Evolutionary conservation across 2,329 filamentous ascomycete species (phyloP).

Genomic region (Paecilomyces niveus): DNA sequence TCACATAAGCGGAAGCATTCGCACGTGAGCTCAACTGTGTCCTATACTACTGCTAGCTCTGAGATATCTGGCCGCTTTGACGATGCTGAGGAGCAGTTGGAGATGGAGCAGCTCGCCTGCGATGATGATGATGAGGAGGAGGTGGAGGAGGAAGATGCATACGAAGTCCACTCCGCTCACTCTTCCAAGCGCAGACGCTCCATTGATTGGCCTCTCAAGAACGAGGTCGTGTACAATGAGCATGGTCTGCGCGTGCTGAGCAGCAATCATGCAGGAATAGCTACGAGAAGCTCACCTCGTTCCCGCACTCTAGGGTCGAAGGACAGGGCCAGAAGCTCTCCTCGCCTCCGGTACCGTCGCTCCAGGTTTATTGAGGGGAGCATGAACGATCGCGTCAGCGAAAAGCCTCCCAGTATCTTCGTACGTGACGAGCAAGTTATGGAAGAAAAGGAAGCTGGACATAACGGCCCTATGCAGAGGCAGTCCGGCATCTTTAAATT

Average conservation of each 20-base stretch:
- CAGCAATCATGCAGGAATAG: constrained; percentile 1
- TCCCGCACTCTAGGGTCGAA: not conserved
- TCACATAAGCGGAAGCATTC: constrained; percentile 23
- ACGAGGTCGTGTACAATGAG: constrained; percentile 10
- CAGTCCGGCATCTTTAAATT: constrained; percentile 48
- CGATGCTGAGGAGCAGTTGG: constrained; percentile 24
- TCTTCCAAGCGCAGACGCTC: constrained; percentile 37
- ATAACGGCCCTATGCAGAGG: constrained; percentile 15
- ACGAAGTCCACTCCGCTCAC: constrained; percentile 12
- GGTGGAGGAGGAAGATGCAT: not conserved
- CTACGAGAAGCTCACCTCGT: constrained; percentile 11
- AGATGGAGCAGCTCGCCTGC: constrained; percentile 10
- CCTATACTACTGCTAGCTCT: constrained; percentile 14
- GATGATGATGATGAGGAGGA: constrained; percentile 7
- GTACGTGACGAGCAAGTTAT: constrained; percentile 37
- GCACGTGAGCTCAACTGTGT: constrained; percentile 13
- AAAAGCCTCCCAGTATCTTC: constrained; percentile 62
- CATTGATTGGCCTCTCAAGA: constrained; percentile 37
- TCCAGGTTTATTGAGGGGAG: constrained; percentile 71
- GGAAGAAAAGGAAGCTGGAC: constrained; percentile 2
- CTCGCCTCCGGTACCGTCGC: constrained; percentile 39
- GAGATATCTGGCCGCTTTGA: constrained; percentile 28
- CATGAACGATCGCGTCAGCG: constrained; percentile 74
- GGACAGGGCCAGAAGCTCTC: not conserved
- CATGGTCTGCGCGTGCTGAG: constrained; percentile 7